Evolutionary conservation across 78 protist genomes (phyloP).

Genomic region (Diacronema lutheri): DNA sequence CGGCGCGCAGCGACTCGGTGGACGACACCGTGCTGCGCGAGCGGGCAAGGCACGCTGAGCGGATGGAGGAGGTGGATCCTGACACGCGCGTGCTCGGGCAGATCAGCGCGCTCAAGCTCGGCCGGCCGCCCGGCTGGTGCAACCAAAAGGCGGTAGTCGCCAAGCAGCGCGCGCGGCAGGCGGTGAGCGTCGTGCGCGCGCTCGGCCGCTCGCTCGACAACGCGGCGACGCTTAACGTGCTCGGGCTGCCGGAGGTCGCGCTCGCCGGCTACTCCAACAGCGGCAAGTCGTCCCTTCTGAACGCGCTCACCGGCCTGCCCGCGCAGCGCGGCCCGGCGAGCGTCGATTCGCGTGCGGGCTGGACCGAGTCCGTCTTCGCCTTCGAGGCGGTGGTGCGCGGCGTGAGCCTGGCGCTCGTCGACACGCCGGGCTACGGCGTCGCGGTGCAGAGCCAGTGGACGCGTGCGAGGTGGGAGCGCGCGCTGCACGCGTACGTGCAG

Average conservation of each 20-base stretch:
- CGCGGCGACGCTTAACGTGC: too few species aligned
- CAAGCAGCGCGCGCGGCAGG: too few species aligned
- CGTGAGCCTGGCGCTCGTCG: not conserved
- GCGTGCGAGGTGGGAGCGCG: not conserved
- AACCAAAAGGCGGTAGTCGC: too few species aligned
- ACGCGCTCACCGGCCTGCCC: not conserved
- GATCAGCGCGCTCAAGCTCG: too few species aligned
- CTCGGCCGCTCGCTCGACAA: too few species aligned
- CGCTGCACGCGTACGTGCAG: not conserved
- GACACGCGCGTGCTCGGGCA: too few species aligned
- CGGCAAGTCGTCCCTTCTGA: slow-evolving; percentile 16
- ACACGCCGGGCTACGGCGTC: slow-evolving; percentile 16
- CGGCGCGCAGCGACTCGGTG: too few species aligned
- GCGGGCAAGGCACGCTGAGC: too few species aligned
- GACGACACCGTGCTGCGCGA: too few species aligned
- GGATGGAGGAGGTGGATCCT: too few species aligned
- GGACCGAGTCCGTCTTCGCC: not conserved
- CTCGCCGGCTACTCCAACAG: not conserved
- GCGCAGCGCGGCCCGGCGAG: not conserved
- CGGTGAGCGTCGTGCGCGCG: too few species aligned
- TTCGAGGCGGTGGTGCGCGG: not conserved
- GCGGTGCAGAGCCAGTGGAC: not conserved
- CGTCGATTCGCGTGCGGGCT: not conserved
- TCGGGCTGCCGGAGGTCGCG: not conserved
- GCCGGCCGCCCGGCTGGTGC: too few species aligned